Percentiles rank a stretch among this genome's conserved stretches.
Evolutionary conservation across 208 protist species (phyloP).

Genomic region (Borovskyia barvae): DNA sequence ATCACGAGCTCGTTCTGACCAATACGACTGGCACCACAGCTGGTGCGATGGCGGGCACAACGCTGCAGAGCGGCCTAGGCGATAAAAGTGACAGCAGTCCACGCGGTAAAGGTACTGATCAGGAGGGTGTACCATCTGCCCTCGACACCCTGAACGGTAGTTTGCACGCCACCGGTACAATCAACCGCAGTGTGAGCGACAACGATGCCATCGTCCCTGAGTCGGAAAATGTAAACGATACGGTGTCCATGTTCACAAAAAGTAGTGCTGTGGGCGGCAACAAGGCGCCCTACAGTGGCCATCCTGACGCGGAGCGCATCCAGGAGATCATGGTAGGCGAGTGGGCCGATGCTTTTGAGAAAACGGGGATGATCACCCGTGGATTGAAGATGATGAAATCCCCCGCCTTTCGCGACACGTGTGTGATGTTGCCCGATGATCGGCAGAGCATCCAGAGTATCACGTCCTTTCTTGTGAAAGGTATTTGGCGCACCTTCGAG

Average conservation of each 20-base stretch:
- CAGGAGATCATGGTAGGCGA: constrained; percentile 84
- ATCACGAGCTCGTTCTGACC: constrained; percentile 43
- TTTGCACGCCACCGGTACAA: neutral
- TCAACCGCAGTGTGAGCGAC: neutral
- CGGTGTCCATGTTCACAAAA: constrained; percentile 4
- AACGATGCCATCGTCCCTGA: too few species aligned
- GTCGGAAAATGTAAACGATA: constrained; percentile 11
- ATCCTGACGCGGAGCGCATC: constrained; percentile 69
- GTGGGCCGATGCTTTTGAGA: constrained; percentile 81
- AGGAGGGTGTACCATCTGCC: too few species aligned
- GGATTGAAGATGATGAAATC: constrained; percentile 67
- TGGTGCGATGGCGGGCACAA: constrained; percentile 7
- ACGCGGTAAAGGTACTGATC: neutral
- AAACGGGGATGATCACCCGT: constrained; percentile 73
- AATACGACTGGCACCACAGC: constrained; percentile 12
- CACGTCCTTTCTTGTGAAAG: constrained; percentile 90
- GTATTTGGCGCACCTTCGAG: constrained; percentile 86
- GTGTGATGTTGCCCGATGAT: constrained; percentile 95
- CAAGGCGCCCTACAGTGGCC: constrained; percentile 15
- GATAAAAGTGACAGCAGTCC: neutral
- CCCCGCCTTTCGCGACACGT: constrained; percentile 52
- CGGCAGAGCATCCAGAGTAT: constrained; percentile 91
- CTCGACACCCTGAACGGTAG: neutral
- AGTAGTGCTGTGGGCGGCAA: constrained; percentile 3
- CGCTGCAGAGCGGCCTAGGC: neutral